Evolutionary conservation across 176 grass and related monocot genomes (phyloP), one percentile per base, ranked within the genome.

Genomic region (Thalia dealbata): DNA sequence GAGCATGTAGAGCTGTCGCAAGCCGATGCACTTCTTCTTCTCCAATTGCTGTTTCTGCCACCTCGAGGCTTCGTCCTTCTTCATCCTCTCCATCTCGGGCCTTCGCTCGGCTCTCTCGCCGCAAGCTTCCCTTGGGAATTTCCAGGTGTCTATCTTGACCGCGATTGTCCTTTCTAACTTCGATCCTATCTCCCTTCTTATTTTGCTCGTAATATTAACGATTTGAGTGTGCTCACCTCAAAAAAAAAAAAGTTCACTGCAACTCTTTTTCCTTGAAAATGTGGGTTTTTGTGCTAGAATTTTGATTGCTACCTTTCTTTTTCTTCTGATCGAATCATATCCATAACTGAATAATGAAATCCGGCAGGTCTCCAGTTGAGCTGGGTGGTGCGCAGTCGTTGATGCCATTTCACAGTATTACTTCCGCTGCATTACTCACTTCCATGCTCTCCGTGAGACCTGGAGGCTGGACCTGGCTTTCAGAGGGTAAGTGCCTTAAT

Each of bases 391-490:
- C 65, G 48, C 78, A 90, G 73, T 95, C 86, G 29, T 69, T 92
- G 80, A 88, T 92, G 85, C 93, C 93, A 25, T 77, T 92, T 74
- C 89, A 97, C 82, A 92, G 76, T 69, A 75, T 81, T 43, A 92
- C 89, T 46, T 87, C 93, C 16, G 86, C 89, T 19, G 84, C 84
- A 28, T 80, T 97, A 78, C 85, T 97, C 81, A 97, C 87, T 71
- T 97, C 89, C 60, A 96, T 92, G 93, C 89, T 96, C 23, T 88
- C 87, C 54, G 69, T 83, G 44, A 92, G 92, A 46, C 87, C 89
- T 44, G 89, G 87, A 50, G 86, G 73, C 32, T 97, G 93, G 93
- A 87, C 84, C 10, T 97, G 89, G 93, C 93, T 92, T 80, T 97
- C 93, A 19, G 93, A 92, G 90, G 93, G 93, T 90, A 18, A 68